A percentile compares a stretch with the other conserved stretches of the same genome.
phyloP scores from a whole-genome alignment of 2,329 filamentous ascomycete genomes.

The Grosmannia huntii region DNA sequence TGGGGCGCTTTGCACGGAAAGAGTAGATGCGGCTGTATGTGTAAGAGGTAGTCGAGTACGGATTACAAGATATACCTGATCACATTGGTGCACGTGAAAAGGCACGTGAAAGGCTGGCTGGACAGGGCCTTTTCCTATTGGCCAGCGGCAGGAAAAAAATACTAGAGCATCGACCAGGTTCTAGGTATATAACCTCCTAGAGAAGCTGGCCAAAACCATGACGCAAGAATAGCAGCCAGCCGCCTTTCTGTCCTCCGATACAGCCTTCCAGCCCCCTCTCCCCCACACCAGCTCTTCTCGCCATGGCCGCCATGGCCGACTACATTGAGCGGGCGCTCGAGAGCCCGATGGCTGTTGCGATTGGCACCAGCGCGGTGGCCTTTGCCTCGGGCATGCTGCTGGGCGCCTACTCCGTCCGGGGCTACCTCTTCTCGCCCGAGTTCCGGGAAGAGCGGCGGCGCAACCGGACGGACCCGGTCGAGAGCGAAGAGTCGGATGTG shows the following conservation, averaged over 20 bases:
- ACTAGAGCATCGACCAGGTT: too few species aligned
- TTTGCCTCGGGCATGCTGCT: conserved; percentile 70
- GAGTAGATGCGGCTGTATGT: conserved; percentile 23
- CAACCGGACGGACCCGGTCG: conserved; percentile 46
- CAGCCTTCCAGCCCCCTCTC: neutral
- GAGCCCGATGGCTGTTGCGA: conserved; percentile 32
- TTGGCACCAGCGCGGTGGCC: conserved; percentile 62
- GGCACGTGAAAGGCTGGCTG: neutral
- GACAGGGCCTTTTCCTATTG: too few species aligned
- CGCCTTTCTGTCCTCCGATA: neutral
- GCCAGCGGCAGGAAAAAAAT: too few species aligned
- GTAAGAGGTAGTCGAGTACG: too few species aligned
- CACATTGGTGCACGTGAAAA: neutral
- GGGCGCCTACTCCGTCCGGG: conserved; percentile 57
- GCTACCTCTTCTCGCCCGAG: conserved; percentile 44
- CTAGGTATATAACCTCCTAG: too few species aligned
- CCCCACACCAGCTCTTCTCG: neutral
- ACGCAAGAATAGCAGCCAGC: neutral
- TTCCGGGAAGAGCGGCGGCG: conserved; percentile 43
- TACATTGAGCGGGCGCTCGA: neutral
- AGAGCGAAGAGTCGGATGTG: conserved; percentile 57
- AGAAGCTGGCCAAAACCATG: too few species aligned
- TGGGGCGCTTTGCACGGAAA: conserved; percentile 74
- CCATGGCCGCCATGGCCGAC: conserved; percentile 2
- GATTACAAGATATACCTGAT: neutral